Conservation (phyloP, 371 early-diverging fungal species). For the Rhizopus microsporus region DNA sequence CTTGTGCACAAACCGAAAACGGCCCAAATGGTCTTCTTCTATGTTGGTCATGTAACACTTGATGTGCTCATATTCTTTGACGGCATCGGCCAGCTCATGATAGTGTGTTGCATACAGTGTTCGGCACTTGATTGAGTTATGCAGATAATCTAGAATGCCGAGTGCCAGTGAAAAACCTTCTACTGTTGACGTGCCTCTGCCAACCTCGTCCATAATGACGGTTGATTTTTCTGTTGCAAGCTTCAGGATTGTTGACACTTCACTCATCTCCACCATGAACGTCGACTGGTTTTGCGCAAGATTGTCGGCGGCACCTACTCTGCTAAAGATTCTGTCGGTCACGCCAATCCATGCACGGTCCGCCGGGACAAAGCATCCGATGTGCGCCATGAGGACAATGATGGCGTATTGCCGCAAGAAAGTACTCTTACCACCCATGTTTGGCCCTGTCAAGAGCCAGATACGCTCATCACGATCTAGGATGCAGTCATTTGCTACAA, state of each 20-base stretch:
- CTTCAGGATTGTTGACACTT: constrained; percentile 87
- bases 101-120: constrained; percentile 97
- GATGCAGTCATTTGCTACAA: constrained; percentile 74
- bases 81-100: constrained; percentile 73
- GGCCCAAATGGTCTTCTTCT: constrained; percentile 40
- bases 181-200: constrained; percentile 93
- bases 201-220: constrained; percentile 98
- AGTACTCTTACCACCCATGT: constrained; percentile 97
- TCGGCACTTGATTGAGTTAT: constrained; percentile 59
- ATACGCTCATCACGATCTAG: constrained; percentile 55
- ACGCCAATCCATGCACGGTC: constrained; percentile 79
- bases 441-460: constrained; percentile 88
- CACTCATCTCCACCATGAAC: constrained; percentile 99
- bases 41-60: constrained; percentile 62
- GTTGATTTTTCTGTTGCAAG: constrained; percentile 81
- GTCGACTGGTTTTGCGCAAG: constrained; percentile 88
- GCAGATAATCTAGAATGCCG: constrained; percentile 82
- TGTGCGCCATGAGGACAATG: constrained; percentile 90
- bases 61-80: constrained; percentile 24
- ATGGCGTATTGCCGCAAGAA: constrained; percentile 85
- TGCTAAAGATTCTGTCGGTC: constrained; percentile 87
- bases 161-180: constrained; percentile 95
- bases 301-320: constrained; percentile 82
- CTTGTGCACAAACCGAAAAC: constrained; percentile 62
- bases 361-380: constrained; percentile 95